Conservation (phyloP, 768 basidiomycete species). For the Macrolepiota dolichaula region DNA sequence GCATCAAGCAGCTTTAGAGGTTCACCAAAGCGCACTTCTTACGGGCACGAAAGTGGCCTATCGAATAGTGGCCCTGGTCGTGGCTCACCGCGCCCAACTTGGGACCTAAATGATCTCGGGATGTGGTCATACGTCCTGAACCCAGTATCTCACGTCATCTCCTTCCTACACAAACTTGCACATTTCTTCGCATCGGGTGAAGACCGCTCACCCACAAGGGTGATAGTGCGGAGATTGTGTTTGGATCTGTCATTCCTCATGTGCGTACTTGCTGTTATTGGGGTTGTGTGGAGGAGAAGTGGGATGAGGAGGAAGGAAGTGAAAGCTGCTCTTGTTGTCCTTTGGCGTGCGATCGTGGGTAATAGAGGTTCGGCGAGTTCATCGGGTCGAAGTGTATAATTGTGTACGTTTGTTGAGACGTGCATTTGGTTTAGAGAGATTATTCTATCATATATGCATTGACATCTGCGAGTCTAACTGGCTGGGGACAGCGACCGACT, state of each 20-base stretch:
- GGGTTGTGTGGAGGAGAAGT: constrained; percentile 62
- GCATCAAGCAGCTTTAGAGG: constrained; percentile 34
- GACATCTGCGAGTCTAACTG: not conserved
- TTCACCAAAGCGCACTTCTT: not conserved
- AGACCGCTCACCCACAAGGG: constrained; percentile 59
- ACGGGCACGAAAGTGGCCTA: not conserved
- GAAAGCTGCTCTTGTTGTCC: constrained; percentile 52
- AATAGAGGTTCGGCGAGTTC: constrained; percentile 39
- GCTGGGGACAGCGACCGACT: too few species aligned
- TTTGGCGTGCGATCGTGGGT: constrained; percentile 74
- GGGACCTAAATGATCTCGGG: constrained; percentile 81
- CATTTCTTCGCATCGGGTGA: constrained; percentile 59
- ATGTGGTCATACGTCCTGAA: constrained; percentile 76
- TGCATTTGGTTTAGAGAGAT: not conserved
- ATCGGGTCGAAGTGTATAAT: constrained; percentile 48
- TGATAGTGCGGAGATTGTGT: constrained; percentile 70
- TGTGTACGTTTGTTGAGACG: not conserved
- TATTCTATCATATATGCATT: not conserved
- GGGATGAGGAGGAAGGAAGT: constrained; percentile 71
- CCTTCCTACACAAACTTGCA: constrained; percentile 45
- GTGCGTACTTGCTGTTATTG: constrained; percentile 55
- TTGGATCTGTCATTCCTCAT: constrained; percentile 77
- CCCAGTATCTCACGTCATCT: constrained; percentile 54
- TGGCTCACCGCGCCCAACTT: constrained; percentile 43
- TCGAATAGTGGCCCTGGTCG: constrained; percentile 23